Base-by-base conservation (phyloP, 495 filamentous ascomycete genomes). In the Lasiosphaeriaceae sp. region DNA sequence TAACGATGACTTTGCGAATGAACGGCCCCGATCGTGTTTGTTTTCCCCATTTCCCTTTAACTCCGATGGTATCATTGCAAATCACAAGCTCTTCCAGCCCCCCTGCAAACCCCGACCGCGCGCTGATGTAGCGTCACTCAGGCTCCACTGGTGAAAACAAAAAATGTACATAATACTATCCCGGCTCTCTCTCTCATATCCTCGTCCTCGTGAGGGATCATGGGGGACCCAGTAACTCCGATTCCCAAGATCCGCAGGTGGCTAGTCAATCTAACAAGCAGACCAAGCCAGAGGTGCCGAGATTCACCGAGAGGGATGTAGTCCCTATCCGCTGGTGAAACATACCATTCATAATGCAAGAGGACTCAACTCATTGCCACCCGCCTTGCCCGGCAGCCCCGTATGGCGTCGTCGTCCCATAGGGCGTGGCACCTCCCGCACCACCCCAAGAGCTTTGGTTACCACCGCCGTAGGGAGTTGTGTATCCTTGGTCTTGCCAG, bases 391-490 rank as follows among this genome's bases (percentile, higher is more conserved):
- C 51, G 1, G 37, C 24, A 14, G 55, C 61, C 6, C 69, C 69
- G 31, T 69, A 73, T 1, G 71, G 68, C 0, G 69, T 74, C 4
- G 56, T 74, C 5, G 56, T 62, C 8, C 73, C 72, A 48, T 76
- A 77, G 0, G 89, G 88, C 8, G 90, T 93, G 7, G 86, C 83
- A 8, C 84, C 87, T 47, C 87, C 88, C 1, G 80, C 82, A 44
- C 84, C 86, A 11, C 84, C 83, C 85, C 87, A 91, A 4, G 80
- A 75, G 62, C 83, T 86, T 45, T 80, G 73, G 51, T 76, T 77
- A 12, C 80, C 83, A 12, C 37, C 82, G 51, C 39, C 81, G 65
- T 88, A 92, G 7, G 89, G 85, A 16, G 90, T 92, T n/a, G 86
- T 84, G 57, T 85, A 90, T 4, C 89, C 90, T 23, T 74, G 75